phyloP scores from a whole-genome alignment of 495 filamentous ascomycete species.

The Hypoxylon lienhwacheense region DNA sequence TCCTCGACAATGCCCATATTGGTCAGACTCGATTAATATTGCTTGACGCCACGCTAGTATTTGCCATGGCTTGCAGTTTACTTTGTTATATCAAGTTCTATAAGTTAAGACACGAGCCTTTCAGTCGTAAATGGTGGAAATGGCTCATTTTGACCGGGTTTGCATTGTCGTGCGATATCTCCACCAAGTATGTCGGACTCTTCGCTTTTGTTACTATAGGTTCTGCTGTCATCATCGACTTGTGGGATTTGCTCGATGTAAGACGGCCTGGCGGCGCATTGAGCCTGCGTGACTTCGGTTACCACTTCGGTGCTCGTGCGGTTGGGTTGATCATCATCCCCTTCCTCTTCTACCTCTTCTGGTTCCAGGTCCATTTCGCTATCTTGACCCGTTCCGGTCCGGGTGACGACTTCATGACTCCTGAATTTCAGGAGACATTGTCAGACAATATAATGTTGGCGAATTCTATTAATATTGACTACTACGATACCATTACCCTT shows the following conservation, averaged over 20 bases:
- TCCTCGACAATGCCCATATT: constrained; percentile 98
- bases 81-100: constrained; percentile 96
- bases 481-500: constrained; percentile 84
- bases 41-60: constrained; percentile 88
- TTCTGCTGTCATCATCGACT: constrained; percentile 86
- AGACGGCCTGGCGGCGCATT: constrained; percentile 77
- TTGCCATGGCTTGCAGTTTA: constrained; percentile 93
- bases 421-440: constrained; percentile 95
- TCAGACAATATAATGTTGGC: constrained; percentile 90
- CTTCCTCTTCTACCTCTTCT: constrained; percentile 98
- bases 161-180: constrained; percentile 93
- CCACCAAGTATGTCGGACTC: constrained; percentile 94
- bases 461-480: constrained; percentile 82
- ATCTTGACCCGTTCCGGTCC: constrained; percentile 87
- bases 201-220: constrained; percentile 98
- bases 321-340: constrained; percentile 85
- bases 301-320: constrained; percentile 85
- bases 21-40: constrained; percentile 95
- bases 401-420: constrained; percentile 98
- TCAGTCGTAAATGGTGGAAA: constrained; percentile 98
- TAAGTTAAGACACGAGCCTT: constrained; percentile 87
- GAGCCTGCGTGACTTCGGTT: constrained; percentile 73
- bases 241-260: constrained; percentile 92
- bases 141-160: constrained; percentile 96
- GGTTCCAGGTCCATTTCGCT: constrained; percentile 99